Evolutionary conservation across 495 filamentous ascomycete species (phyloP).

Genomic region (Penicillium fimorum): DNA sequence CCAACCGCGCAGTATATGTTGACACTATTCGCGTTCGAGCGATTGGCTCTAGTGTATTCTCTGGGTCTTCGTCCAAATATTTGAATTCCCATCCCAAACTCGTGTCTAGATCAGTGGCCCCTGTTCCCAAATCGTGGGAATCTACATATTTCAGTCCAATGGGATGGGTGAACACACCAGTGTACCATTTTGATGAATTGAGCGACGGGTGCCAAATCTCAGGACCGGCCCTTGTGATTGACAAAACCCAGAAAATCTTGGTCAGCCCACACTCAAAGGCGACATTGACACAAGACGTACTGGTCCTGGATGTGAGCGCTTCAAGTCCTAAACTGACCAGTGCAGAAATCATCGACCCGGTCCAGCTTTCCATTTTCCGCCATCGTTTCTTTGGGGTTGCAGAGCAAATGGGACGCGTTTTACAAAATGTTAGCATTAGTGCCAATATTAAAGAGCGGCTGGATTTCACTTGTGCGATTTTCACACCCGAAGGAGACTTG

Average conservation of each 20-base stretch:
- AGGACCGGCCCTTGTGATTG: conserved; percentile 83
- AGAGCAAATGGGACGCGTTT: conserved; percentile 39
- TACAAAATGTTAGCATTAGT: conserved; percentile 35
- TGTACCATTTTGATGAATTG: conserved; percentile 76
- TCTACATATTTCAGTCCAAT: neutral
- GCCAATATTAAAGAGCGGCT: conserved; percentile 43
- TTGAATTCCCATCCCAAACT: conserved; percentile 1
- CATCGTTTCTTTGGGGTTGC: conserved; percentile 64
- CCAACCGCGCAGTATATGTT: conserved; percentile 49
- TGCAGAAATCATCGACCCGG: conserved; percentile 54
- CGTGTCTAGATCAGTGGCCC: neutral
- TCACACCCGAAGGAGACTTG: conserved; percentile 33
- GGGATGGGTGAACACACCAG: conserved; percentile 69
- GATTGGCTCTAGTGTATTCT: conserved; percentile 46
- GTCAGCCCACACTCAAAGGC: conserved; percentile 67
- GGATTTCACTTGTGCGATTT: conserved; percentile 40
- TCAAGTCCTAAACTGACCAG: conserved; percentile 62
- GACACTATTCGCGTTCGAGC: conserved; percentile 82
- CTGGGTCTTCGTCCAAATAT: neutral
- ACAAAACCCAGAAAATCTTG: conserved; percentile 90
- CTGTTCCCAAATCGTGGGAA: conserved; percentile 47
- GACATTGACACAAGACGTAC: conserved; percentile 58
- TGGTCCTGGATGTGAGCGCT: conserved; percentile 66
- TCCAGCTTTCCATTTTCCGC: conserved; percentile 86
- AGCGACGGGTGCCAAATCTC: conserved; percentile 64